These are phyloP conservation scores for Puccinia triticina DNA, from an alignment of 1,284 basidiomycete genomes.

Conservation along the genomic window DNA sequence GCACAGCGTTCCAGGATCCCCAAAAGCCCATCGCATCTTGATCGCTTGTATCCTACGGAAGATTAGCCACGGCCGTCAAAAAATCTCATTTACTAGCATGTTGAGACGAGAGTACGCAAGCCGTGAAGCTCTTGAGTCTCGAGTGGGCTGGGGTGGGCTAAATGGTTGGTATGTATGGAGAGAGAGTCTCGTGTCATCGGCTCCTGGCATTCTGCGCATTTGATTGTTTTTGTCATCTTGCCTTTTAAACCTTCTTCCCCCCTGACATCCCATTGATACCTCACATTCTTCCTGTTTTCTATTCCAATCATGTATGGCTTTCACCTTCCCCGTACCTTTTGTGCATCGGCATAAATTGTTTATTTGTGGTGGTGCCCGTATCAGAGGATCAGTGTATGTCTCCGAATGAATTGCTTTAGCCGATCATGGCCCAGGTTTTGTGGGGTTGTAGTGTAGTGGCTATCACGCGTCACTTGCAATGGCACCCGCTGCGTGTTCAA, in stretches of 20 bases:
- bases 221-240: too few relatives aligned
- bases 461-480: slow-evolving; percentile 52
- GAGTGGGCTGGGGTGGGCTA: slow-evolving; percentile 51
- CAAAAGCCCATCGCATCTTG: slow-evolving; percentile 72
- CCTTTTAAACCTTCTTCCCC: too few relatives aligned
- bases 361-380: too few relatives aligned
- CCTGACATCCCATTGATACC: too few relatives aligned
- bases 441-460: slow-evolving; percentile 52
- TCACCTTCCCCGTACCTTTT: too few relatives aligned
- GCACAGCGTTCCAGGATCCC: slow-evolving; percentile 74
- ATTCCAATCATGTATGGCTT: too few relatives aligned
- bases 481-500: neutral
- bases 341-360: too few relatives aligned
- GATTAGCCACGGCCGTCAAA: slow-evolving; percentile 94
- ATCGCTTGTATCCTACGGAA: slow-evolving; percentile 93
- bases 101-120: slow-evolving; percentile 34
- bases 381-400: too few relatives aligned
- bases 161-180: neutral
- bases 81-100: slow-evolving; percentile 90
- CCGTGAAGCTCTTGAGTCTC: slow-evolving; percentile 38
- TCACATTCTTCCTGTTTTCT: too few relatives aligned
- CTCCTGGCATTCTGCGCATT: too few relatives aligned
- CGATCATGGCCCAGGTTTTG: too few relatives aligned
- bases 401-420: too few relatives aligned
- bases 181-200: neutral